These are phyloP conservation scores for Waltiozyma solani DNA, from an alignment of 1,139 yeast species.

Conservation along the genomic window DNA sequence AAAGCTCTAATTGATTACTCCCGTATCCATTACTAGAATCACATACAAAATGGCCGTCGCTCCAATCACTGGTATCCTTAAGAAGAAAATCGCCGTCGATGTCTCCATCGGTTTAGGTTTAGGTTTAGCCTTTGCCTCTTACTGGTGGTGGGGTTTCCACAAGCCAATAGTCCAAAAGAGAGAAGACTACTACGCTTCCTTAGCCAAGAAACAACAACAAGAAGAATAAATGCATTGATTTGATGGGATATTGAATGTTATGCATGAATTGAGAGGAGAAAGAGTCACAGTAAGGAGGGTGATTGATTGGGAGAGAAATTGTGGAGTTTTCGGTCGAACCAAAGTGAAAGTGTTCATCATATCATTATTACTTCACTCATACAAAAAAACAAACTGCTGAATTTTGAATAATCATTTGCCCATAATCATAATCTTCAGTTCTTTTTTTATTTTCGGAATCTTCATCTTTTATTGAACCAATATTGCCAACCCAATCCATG, in stretches of 20 bases:
- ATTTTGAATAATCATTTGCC: too few relatives aligned
- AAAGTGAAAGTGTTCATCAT: too few relatives aligned
- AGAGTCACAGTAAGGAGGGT: too few relatives aligned
- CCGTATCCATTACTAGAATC: not conserved
- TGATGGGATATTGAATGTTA: not conserved
- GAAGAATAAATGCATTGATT: not conserved
- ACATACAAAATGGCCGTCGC: conserved; percentile 63
- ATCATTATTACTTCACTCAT: not conserved
- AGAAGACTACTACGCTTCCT: conserved; percentile 76
- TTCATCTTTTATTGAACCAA: too few relatives aligned
- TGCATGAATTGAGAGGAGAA: too few relatives aligned
- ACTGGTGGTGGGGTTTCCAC: conserved; percentile 77
- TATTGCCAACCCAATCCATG: too few relatives aligned
- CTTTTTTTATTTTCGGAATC: too few relatives aligned
- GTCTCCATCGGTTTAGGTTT: conserved; percentile 52
- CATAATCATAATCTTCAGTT: too few relatives aligned
- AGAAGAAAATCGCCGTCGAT: conserved; percentile 76
- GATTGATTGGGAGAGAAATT: too few relatives aligned
- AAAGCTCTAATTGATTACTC: not conserved
- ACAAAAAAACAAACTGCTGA: too few relatives aligned
- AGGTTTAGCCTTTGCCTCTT: conserved; percentile 44
- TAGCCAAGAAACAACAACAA: conserved; percentile 65
- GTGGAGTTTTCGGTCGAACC: too few relatives aligned
- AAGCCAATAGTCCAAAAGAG: conserved; percentile 60
- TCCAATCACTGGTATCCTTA: conserved; percentile 81